These are phyloP conservation scores for Mycosarcoma maydis DNA, from an alignment of 1,284 basidiomycete species.

Conservation along the genomic window DNA sequence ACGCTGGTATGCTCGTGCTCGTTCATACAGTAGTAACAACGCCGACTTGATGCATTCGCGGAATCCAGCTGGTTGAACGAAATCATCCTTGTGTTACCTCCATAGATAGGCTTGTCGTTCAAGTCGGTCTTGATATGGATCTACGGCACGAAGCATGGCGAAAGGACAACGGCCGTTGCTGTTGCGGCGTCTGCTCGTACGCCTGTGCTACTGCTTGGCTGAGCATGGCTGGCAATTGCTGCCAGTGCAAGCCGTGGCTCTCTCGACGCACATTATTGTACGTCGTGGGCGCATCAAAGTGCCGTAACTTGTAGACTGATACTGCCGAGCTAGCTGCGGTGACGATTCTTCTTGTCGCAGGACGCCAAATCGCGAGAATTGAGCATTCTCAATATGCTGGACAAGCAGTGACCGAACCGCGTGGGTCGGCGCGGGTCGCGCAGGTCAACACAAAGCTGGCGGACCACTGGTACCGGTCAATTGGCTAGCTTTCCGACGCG, in stretches of 20 bases:
- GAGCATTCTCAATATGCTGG: slow-evolving; percentile 3
- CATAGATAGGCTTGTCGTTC: too few species aligned
- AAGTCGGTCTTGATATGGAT: too few species aligned
- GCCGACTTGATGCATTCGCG: too few species aligned
- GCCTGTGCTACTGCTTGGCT: background rate
- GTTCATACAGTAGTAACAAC: too few species aligned
- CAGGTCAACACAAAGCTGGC: background rate
- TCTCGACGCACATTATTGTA: too few species aligned
- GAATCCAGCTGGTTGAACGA: too few species aligned
- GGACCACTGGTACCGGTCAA: background rate
- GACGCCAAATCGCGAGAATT: background rate
- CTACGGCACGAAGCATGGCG: background rate
- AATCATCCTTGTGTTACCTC: too few species aligned
- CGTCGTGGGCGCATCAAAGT: slow-evolving; percentile 2
- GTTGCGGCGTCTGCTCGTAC: slow-evolving; percentile 5
- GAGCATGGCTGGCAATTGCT: background rate
- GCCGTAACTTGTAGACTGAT: background rate
- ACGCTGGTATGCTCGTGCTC: too few species aligned
- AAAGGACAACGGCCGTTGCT: background rate
- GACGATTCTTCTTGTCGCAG: background rate
- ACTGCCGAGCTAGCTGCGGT: background rate
- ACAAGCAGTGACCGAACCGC: background rate
- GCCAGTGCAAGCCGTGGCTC: too few species aligned
- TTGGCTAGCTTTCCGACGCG: background rate
- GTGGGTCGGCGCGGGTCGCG: background rate